Percentiles rank a stretch among this genome's conserved stretches.
Evolutionary conservation across 768 basidiomycete species (phyloP).

Genomic region (Termitomyces eurrhizus): DNA sequence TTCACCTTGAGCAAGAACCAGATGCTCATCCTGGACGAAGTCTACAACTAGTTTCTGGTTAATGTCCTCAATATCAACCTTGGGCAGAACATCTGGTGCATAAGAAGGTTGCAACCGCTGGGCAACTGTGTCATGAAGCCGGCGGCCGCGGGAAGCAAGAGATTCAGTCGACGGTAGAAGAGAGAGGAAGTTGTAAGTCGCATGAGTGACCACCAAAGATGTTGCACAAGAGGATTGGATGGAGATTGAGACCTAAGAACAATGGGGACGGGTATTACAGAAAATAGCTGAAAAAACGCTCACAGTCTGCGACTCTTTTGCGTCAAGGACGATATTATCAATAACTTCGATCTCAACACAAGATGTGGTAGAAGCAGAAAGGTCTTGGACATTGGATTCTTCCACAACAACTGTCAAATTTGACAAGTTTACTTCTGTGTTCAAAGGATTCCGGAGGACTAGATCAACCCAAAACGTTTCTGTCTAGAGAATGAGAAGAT

Average conservation of each 20-base stretch:
- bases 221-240: conserved; percentile 50
- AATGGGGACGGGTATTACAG: neutral
- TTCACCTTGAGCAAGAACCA: conserved; percentile 69
- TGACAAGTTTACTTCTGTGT: conserved; percentile 66
- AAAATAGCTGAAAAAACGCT: conserved; percentile 15
- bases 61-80: conserved; percentile 58
- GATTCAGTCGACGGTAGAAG: conserved; percentile 67
- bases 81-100: conserved; percentile 60
- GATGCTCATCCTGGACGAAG: conserved; percentile 49
- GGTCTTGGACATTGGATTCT: conserved; percentile 30
- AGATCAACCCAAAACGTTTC: conserved; percentile 80
- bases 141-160: conserved; percentile 64
- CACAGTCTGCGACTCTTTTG: conserved; percentile 66
- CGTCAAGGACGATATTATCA: conserved; percentile 54
- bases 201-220: conserved; percentile 52
- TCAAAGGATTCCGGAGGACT: conserved; percentile 64
- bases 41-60: conserved; percentile 59
- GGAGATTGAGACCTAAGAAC: conserved; percentile 54
- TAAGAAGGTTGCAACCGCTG: conserved; percentile 71
- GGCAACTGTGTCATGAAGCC: conserved; percentile 70
- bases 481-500: conserved; percentile 24
- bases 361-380: conserved; percentile 28
- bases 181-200: conserved; percentile 67
- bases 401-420: conserved; percentile 54
- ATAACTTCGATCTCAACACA: conserved; percentile 57